Conservation (phyloP, 768 basidiomycete genomes). For the Boletus vermiculosoides region DNA sequence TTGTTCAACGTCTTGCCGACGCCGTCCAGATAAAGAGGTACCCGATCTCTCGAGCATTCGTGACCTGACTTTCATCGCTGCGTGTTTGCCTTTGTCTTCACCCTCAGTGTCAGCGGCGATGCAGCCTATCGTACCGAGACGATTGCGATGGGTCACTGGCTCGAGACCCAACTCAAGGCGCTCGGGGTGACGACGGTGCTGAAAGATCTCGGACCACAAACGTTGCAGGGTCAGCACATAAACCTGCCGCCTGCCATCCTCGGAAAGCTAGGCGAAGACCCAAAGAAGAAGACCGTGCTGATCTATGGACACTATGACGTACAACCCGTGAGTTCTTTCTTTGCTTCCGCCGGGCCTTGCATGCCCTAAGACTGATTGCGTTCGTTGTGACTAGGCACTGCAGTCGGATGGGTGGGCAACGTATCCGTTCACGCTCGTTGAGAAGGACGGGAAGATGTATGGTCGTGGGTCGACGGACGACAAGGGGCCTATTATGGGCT, state of each 20-base stretch:
- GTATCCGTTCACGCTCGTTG: conserved; percentile 75
- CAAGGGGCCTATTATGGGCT: conserved; percentile 86
- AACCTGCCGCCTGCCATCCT: conserved; percentile 82
- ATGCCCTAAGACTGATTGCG: neutral
- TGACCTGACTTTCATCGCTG: neutral
- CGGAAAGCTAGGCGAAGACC: conserved; percentile 78
- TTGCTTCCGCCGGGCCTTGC: neutral
- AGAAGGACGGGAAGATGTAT: conserved; percentile 58
- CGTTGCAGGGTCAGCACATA: conserved; percentile 67
- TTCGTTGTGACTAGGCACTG: conserved; percentile 33
- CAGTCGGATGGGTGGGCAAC: conserved; percentile 82
- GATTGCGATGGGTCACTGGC: conserved; percentile 82
- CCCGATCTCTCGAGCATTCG: neutral
- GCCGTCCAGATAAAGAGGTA: conserved; percentile 85
- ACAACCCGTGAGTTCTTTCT: conserved; percentile 62
- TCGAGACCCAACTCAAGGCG: conserved; percentile 68
- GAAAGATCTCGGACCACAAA: conserved; percentile 75
- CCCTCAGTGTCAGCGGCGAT: conserved; percentile 61
- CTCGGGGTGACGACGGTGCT: conserved; percentile 77
- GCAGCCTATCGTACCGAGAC: conserved; percentile 71
- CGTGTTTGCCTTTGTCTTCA: too few relatives aligned
- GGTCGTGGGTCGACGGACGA: conserved; percentile 93
- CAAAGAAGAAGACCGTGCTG: conserved; percentile 88
- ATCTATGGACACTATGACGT: conserved; percentile 97
- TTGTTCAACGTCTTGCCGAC: conserved; percentile 74